These are phyloP conservation scores for Acer yangbiense DNA, from an alignment of 345 rosid species.

Conservation along the genomic window DNA sequence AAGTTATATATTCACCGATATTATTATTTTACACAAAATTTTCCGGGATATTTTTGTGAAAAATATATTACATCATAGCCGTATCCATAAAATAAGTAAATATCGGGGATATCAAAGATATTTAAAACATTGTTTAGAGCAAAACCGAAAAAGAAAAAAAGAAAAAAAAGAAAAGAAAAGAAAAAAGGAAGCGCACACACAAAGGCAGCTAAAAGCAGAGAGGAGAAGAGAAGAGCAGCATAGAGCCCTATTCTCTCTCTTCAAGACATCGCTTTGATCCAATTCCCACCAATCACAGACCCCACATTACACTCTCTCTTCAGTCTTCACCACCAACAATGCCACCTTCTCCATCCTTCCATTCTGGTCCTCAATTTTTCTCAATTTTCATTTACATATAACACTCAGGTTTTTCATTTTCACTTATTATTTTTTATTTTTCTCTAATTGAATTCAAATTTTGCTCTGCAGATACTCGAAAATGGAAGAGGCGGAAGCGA, in stretches of 20 bases:
- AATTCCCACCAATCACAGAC: conserved; percentile 32
- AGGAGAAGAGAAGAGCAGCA: neutral
- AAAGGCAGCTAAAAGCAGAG: neutral
- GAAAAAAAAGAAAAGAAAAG: too few species aligned
- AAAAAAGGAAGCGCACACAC: neutral
- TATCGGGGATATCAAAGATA: too few species aligned
- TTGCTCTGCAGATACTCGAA: conserved; percentile 56
- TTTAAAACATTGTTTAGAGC: too few species aligned
- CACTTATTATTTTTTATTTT: too few species aligned
- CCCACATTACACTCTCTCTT: conserved; percentile 21
- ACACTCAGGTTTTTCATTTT: too few species aligned
- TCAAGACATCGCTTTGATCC: conserved; percentile 21
- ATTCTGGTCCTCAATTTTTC: conserved; percentile 51
- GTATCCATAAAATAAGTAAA: too few species aligned
- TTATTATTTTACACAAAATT: too few species aligned
- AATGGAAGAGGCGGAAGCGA: conserved; percentile 82
- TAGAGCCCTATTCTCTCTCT: conserved; percentile 21
- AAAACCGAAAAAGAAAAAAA: too few species aligned
- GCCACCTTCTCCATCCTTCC: conserved; percentile 78
- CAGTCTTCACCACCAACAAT: conserved; percentile 40
- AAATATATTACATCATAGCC: too few species aligned
- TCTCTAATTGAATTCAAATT: conserved; percentile 18
- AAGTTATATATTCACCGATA: too few species aligned
- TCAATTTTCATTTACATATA: conserved; percentile 2
- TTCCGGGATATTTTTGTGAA: too few species aligned